phyloP scores from a whole-genome alignment of 768 basidiomycete species.

The Mycena vulgaris region DNA sequence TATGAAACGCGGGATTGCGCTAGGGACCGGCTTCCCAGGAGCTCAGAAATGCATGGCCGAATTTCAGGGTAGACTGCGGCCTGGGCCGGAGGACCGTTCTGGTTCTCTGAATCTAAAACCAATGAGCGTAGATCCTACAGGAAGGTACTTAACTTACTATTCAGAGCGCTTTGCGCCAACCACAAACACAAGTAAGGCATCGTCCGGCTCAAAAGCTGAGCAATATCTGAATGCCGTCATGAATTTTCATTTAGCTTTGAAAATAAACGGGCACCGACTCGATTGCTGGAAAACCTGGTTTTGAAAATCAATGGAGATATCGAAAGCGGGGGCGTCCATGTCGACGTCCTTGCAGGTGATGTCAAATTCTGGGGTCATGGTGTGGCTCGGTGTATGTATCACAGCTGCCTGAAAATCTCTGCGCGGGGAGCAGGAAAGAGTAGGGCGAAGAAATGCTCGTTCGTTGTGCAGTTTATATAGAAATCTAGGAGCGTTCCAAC shows the following conservation, averaged over 20 bases:
- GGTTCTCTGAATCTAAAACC: neutral
- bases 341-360: neutral
- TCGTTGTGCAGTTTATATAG: too few species aligned
- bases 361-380: neutral
- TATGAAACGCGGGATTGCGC: neutral
- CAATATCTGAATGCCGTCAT: neutral
- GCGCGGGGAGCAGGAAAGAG: neutral
- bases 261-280: neutral
- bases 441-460: neutral
- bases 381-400: neutral
- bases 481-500: too few species aligned
- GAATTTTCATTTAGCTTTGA: neutral
- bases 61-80: neutral
- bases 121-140: neutral
- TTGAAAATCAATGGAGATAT: neutral
- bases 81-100: neutral
- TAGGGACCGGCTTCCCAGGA: neutral
- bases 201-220: neutral
- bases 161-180: neutral
- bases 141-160: neutral
- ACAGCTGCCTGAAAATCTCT: neutral
- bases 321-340: neutral
- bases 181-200: neutral
- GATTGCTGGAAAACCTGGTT: neutral
- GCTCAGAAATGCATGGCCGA: neutral